Evolutionary conservation across 306 rosid genomes (phyloP).

Genomic region (Pyrus betulifolia): DNA sequence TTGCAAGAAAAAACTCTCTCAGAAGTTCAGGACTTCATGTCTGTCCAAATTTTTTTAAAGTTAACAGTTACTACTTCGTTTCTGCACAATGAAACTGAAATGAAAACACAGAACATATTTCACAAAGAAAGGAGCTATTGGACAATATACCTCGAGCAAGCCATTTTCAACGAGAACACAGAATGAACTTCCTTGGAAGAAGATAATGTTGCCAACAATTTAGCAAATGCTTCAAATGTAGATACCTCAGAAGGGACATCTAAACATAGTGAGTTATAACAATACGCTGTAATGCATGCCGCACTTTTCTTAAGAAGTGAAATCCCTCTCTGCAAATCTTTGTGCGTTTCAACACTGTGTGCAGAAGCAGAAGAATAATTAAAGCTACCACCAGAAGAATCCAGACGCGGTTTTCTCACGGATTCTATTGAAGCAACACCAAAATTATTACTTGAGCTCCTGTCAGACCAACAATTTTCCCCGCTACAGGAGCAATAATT

Average conservation of each 20-base stretch:
- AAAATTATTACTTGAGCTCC: conserved; percentile 86
- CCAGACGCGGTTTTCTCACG: conserved; percentile 64
- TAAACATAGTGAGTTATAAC: conserved; percentile 68
- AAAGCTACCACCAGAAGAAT: conserved; percentile 76
- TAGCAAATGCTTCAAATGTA: conserved; percentile 89
- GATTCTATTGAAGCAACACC: conserved; percentile 96
- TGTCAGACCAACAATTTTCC: conserved; percentile 92
- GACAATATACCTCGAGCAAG: conserved; percentile 65
- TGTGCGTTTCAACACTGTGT: conserved; percentile 72
- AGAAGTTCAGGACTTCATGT: background rate
- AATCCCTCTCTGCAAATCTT: conserved; percentile 90
- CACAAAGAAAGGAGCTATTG: conserved; percentile 1
- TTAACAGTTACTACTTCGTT: background rate
- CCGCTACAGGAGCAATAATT: conserved; percentile 73
- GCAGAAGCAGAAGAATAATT: conserved; percentile 68
- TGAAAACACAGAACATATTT: background rate
- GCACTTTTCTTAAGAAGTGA: conserved; percentile 90
- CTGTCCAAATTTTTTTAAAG: background rate
- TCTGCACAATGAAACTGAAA: background rate
- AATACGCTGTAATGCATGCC: conserved; percentile 81
- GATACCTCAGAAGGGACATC: conserved; percentile 88
- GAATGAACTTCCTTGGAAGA: conserved; percentile 93
- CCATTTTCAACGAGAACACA: conserved; percentile 62
- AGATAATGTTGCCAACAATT: conserved; percentile 74
- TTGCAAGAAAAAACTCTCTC: background rate